Percentiles rank a stretch among this genome's conserved stretches.
Conservation (phyloP, 1,284 basidiomycete genomes). For the Boletus smithii region DNA sequence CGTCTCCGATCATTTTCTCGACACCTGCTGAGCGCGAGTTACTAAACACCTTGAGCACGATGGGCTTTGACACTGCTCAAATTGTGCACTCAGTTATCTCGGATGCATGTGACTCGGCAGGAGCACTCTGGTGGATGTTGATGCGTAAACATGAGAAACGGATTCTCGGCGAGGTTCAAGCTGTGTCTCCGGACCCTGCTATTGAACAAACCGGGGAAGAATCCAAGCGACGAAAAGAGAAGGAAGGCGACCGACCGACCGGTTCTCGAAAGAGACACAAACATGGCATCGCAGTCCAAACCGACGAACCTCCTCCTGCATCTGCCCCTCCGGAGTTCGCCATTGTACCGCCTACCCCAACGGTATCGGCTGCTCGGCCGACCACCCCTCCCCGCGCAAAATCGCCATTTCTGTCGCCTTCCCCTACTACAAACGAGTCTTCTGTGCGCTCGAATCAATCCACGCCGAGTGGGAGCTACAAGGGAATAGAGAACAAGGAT, state of each 20-base stretch:
- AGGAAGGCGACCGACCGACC: constrained; percentile 26
- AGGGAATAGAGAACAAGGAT: constrained; percentile 40
- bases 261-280: constrained; percentile 27
- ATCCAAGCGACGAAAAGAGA: constrained; percentile 31
- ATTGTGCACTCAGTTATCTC: constrained; percentile 89
- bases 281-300: constrained; percentile 26
- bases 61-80: constrained; percentile 93
- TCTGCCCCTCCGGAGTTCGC: constrained; percentile 61
- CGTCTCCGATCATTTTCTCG: constrained; percentile 80
- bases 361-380: constrained; percentile 41
- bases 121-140: constrained; percentile 97
- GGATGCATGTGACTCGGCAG: constrained; percentile 90
- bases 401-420: constrained; percentile 61
- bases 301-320: constrained; percentile 20
- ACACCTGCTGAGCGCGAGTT: constrained; percentile 80
- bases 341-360: constrained; percentile 73
- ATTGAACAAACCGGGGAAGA: constrained; percentile 22
- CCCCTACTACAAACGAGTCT: constrained; percentile 51
- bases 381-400: constrained; percentile 54
- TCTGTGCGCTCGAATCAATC: constrained; percentile 57
- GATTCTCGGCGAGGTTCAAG: constrained; percentile 36
- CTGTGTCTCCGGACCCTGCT: constrained; percentile 30
- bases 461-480: constrained; percentile 58
- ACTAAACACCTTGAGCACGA: constrained; percentile 66
- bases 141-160: constrained; percentile 74